Percentiles rank a stretch among this genome's conserved stretches.
These are phyloP conservation scores for Tolypocladium amazonense DNA, from an alignment of 2,329 filamentous ascomycete genomes.

Conservation along the genomic window DNA sequence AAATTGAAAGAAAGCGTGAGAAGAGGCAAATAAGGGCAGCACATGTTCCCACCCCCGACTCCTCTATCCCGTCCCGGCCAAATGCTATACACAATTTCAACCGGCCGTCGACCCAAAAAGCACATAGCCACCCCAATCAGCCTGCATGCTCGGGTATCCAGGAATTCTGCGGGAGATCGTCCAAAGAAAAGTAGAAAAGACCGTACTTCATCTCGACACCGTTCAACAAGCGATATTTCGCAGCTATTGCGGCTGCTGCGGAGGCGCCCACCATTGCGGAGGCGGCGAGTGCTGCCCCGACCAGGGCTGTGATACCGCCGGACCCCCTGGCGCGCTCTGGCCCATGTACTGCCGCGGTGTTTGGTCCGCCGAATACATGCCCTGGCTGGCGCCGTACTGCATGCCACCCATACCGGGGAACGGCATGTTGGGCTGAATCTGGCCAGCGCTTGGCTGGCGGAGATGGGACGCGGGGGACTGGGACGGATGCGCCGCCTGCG, in stretches of 20 bases:
- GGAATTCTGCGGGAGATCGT: conserved; percentile 17
- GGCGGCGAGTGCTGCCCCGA: conserved; percentile 52
- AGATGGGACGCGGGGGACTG: conserved; percentile 50
- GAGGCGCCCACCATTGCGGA: conserved; percentile 45
- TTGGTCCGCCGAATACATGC: conserved; percentile 52
- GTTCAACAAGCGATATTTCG: neutral
- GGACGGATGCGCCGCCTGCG: conserved; percentile 37
- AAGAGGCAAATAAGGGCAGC: conserved; percentile 5
- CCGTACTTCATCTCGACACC: neutral
- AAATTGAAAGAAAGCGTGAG: conserved; percentile 4
- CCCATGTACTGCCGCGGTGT: conserved; percentile 60
- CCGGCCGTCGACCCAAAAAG: conserved; percentile 17
- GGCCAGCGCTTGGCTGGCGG: conserved; percentile 43
- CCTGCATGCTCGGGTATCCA: conserved; percentile 25
- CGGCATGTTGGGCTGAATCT: conserved; percentile 49
- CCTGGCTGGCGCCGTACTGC: conserved; percentile 44
- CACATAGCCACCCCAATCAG: conserved; percentile 23
- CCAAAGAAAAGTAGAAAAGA: conserved; percentile 8
- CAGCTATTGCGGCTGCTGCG: conserved; percentile 32
- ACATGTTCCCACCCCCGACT: conserved; percentile 18
- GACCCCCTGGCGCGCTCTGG: conserved; percentile 40
- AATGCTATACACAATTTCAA: conserved; percentile 22
- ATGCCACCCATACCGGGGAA: conserved; percentile 54
- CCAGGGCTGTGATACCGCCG: conserved; percentile 42
- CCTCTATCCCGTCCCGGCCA: conserved; percentile 27